Evolutionary conservation across 371 early-diverging fungal species (phyloP).

Genomic region (Vairimorpha apis): DNA sequence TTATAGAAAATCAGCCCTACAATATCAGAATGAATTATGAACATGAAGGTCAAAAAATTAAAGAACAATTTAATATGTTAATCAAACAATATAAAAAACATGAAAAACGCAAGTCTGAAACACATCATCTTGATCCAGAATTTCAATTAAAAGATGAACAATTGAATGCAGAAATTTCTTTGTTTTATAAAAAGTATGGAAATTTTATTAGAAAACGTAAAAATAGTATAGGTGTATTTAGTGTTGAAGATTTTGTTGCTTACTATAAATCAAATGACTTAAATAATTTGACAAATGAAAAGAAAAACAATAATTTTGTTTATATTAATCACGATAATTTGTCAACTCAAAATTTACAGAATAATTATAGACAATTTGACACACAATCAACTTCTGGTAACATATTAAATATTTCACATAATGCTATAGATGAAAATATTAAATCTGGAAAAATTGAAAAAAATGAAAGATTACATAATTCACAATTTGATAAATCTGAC

Average conservation of each 20-base stretch:
- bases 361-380: no score
- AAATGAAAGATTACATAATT: no score
- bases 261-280: neutral
- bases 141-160: slow-evolving; percentile 14
- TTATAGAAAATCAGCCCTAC: no score
- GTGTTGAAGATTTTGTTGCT: slow-evolving; percentile 34
- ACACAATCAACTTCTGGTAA: no score
- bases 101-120: slow-evolving; percentile 22
- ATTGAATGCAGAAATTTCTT: slow-evolving; percentile 12
- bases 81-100: slow-evolving; percentile 33
- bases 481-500: no score
- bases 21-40: slow-evolving; percentile 12
- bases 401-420: no score
- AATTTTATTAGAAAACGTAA: slow-evolving; percentile 41
- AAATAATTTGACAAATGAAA: no score
- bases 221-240: slow-evolving; percentile 43
- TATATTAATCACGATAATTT: neutral
- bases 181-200: slow-evolving; percentile 29
- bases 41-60: slow-evolving; percentile 17
- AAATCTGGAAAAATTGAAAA: no score
- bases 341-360: neutral
- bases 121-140: neutral
- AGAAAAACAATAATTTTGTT: neutral
- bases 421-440: no score
- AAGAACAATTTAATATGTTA: slow-evolving; percentile 10